Evolutionary conservation across 2,329 filamentous ascomycete genomes (phyloP).

Genomic region (Pyrenophora seminiperda): DNA sequence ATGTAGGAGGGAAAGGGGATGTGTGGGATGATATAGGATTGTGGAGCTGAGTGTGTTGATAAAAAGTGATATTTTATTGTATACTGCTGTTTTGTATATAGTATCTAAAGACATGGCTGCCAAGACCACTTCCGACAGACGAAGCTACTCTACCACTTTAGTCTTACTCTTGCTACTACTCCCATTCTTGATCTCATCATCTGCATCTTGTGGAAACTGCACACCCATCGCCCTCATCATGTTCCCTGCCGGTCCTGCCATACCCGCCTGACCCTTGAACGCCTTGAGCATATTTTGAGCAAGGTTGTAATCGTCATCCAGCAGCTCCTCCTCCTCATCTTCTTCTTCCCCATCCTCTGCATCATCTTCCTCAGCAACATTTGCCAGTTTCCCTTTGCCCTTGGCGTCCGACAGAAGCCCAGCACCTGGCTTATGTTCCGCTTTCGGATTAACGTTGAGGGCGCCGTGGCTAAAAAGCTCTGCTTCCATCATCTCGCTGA

Average conservation of each 20-base stretch:
- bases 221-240: constrained; percentile 86
- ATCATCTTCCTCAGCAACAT: constrained; percentile 45
- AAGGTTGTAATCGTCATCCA: constrained; percentile 82
- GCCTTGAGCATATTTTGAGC: constrained; percentile 90
- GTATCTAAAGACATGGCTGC: no score
- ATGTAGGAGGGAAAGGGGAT: no score
- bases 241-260: constrained; percentile 85
- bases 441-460: constrained; percentile 53
- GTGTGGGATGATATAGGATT: background rate
- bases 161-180: constrained; percentile 3
- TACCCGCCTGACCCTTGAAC: constrained; percentile 86
- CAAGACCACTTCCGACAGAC: no score
- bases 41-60: background rate
- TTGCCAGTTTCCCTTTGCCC: constrained; percentile 17
- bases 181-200: constrained; percentile 47
- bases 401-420: constrained; percentile 8
- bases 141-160: no score
- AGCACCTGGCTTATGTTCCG: constrained; percentile 16
- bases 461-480: constrained; percentile 74
- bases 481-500: constrained; percentile 72
- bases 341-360: constrained; percentile 46
- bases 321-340: constrained; percentile 56
- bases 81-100: no score
- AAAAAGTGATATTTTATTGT: no score
- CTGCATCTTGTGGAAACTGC: constrained; percentile 78